Evolutionary conservation across 73 alveolate genomes (phyloP).

Genomic region (Blepharisma stoltei): DNA sequence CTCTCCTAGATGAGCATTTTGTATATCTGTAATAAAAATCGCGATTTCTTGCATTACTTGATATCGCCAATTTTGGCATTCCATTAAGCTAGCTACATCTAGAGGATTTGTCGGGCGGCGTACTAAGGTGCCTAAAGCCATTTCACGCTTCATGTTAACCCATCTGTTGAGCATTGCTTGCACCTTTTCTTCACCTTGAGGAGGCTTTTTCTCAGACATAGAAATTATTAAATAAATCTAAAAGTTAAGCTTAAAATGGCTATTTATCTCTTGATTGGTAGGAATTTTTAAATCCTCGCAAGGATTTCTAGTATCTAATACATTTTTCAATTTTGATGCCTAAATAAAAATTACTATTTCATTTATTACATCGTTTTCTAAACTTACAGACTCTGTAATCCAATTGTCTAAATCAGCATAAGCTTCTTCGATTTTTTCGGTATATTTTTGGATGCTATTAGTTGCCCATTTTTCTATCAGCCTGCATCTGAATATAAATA

Average conservation of each 20-base stretch:
- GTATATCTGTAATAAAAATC: constrained; percentile 81
- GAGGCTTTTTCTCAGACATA: constrained; percentile 3
- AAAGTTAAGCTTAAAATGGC: too few relatives aligned
- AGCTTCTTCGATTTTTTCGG: neutral
- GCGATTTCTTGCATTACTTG: constrained; percentile 80
- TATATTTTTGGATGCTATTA: neutral
- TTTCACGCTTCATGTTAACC: constrained; percentile 81
- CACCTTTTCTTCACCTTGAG: constrained; percentile 80
- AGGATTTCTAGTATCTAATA: neutral
- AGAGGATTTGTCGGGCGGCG: constrained; percentile 69
- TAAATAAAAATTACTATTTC: neutral
- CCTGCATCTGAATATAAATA: too few relatives aligned
- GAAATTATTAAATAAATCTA: neutral
- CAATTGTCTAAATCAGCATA: neutral
- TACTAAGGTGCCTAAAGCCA: constrained; percentile 66
- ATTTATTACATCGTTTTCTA: constrained; percentile 3
- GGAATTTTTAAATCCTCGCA: neutral
- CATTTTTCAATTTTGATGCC: neutral
- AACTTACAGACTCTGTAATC: neutral
- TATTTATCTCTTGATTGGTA: neutral
- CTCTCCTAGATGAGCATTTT: constrained; percentile 97
- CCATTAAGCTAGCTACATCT: constrained; percentile 25
- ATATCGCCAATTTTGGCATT: constrained; percentile 34
- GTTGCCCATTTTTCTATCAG: neutral
- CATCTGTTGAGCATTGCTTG: constrained; percentile 96